Percentiles rank a stretch among this genome's conserved stretches.
Evolutionary conservation across 495 filamentous ascomycete genomes (phyloP).

Genomic region (Penicillium daleae): DNA sequence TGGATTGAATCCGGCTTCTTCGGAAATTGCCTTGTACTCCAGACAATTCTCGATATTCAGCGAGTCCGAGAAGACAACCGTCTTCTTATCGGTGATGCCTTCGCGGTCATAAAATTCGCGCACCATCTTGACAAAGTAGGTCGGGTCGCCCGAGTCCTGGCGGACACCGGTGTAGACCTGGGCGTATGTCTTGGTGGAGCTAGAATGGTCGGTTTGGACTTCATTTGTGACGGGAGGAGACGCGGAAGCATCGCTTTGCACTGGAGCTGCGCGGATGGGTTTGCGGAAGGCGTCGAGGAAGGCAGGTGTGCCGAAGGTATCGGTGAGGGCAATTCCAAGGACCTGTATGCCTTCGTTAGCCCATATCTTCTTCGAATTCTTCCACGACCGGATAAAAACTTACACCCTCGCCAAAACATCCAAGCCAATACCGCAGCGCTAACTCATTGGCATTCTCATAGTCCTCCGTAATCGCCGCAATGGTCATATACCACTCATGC

Average conservation of each 20-base stretch:
- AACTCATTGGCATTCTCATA: conserved; percentile 83
- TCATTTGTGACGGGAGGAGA: conserved; percentile 30
- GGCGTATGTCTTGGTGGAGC: conserved; percentile 66
- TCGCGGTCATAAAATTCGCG: conserved; percentile 81
- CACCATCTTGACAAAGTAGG: conserved; percentile 78
- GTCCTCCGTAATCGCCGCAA: conserved; percentile 86
- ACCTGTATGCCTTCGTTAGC: conserved; percentile 47
- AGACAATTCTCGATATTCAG: conserved; percentile 89
- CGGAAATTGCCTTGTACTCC: conserved; percentile 81
- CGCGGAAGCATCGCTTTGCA: conserved; percentile 34
- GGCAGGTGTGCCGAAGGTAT: conserved; percentile 92
- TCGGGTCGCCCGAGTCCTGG: conserved; percentile 93
- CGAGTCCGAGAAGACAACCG: conserved; percentile 96
- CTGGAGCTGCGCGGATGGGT: conserved; percentile 42
- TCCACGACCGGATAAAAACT: conserved; percentile 16
- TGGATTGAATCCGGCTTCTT: conserved; percentile 77
- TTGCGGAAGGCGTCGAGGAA: conserved; percentile 85
- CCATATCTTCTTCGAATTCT: not conserved
- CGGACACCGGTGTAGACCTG: conserved; percentile 85
- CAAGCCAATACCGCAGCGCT: conserved; percentile 83
- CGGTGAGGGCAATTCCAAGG: conserved; percentile 91
- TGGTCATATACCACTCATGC: conserved; percentile 99
- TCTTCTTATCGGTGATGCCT: conserved; percentile 81
- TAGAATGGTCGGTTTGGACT: conserved; percentile 11
- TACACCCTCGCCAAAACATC: conserved; percentile 86